Conservation (phyloP, 78 protist species). For the Bodo saltans region DNA sequence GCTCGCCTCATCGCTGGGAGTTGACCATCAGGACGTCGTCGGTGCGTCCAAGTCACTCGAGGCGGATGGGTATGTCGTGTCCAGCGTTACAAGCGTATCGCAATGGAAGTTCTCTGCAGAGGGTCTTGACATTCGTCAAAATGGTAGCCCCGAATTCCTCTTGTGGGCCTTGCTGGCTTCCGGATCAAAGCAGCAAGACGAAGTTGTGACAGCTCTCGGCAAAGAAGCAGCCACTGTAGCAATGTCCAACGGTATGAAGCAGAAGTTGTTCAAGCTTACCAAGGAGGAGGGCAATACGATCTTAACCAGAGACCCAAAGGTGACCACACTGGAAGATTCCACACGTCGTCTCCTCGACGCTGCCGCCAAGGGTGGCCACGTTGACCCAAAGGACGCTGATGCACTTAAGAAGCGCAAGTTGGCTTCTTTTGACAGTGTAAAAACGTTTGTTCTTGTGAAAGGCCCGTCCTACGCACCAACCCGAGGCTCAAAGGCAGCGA, state of each 20-base stretch:
- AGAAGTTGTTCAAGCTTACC: background rate
- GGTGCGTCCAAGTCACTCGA: background rate
- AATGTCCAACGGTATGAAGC: background rate
- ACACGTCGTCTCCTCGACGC: background rate
- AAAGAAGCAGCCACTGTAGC: background rate
- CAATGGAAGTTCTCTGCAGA: constrained; percentile 29
- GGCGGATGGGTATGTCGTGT: background rate
- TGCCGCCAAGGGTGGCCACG: background rate
- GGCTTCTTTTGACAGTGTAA: background rate
- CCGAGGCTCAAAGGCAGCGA: background rate
- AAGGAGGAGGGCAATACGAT: background rate
- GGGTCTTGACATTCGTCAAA: background rate
- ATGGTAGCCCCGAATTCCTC: constrained; percentile 39
- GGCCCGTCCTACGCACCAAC: constrained; percentile 33
- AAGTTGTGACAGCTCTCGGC: background rate
- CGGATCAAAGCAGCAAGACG: background rate
- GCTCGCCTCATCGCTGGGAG: constrained; percentile 7
- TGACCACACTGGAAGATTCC: background rate
- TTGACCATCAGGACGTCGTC: constrained; percentile 30
- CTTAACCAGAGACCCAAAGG: background rate
- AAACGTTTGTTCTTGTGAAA: constrained; percentile 1
- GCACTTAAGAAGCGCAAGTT: constrained; percentile 51
- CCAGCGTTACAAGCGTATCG: background rate
- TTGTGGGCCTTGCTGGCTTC: background rate
- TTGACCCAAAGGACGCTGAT: background rate